Percentiles rank a stretch among this genome's conserved stretches.
phyloP scores from a whole-genome alignment of 2,329 filamentous ascomycete genomes.

The Lachnellula arida region DNA sequence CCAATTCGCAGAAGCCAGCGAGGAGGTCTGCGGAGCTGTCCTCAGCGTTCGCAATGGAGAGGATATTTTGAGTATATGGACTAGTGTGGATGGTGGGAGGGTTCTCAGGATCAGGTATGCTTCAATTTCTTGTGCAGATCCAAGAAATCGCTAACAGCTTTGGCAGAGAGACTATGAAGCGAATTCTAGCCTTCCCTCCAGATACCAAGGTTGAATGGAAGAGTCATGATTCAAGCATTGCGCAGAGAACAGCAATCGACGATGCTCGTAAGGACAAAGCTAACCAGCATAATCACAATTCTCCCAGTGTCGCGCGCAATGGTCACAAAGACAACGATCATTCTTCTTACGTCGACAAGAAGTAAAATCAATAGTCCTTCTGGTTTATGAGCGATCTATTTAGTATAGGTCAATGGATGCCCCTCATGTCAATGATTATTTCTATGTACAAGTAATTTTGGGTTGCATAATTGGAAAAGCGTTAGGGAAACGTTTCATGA shows the following conservation, averaged over 20 bases:
- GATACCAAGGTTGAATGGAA: slow-evolving; percentile 95
- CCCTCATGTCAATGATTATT: slow-evolving; percentile 13
- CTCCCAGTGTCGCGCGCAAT: slow-evolving; percentile 19
- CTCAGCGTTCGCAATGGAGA: slow-evolving; percentile 92
- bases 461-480: slow-evolving; percentile 30
- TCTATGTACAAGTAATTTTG: slow-evolving; percentile 28
- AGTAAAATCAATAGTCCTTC: slow-evolving; percentile 17
- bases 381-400: slow-evolving; percentile 5
- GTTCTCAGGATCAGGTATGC: slow-evolving; percentile 92
- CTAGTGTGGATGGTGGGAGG: slow-evolving; percentile 83
- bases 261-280: slow-evolving; percentile 86
- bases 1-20: slow-evolving; percentile 85
- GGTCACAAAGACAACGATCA: slow-evolving; percentile 23
- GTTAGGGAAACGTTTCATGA: slow-evolving; percentile 19
- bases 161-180: slow-evolving; percentile 87
- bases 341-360: slow-evolving; percentile 22
- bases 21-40: slow-evolving; percentile 93
- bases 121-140: slow-evolving; percentile 5
- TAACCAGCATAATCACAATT: slow-evolving; percentile 39
- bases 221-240: slow-evolving; percentile 92
- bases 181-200: slow-evolving; percentile 75
- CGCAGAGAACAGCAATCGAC: slow-evolving; percentile 84
- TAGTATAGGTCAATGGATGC: slow-evolving; percentile 14
- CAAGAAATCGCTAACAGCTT: slow-evolving; percentile 11
- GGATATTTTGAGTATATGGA: slow-evolving; percentile 98